Evolutionary conservation across 2,329 filamentous ascomycete species (phyloP), one percentile per base, ranked within the genome.

Genomic region (Diplodia intermedia): DNA sequence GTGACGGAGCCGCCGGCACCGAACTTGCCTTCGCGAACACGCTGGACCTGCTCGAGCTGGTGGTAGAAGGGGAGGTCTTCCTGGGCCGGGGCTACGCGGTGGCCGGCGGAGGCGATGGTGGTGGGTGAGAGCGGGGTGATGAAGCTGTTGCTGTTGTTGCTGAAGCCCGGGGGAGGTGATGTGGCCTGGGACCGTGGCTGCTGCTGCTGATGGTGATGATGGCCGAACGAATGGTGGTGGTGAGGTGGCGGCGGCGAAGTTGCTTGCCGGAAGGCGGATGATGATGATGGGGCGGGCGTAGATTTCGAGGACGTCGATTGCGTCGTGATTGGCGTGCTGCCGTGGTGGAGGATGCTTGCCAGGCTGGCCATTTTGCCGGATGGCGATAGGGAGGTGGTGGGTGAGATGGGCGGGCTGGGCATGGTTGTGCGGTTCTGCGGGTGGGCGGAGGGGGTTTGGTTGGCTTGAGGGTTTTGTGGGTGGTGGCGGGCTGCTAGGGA

Each of bases 391-490:
- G 60, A 63, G 43, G 60, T 63, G 43, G 60, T 63, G n/a, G 60
- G 60, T 36, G 60, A 63, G 60, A 63, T 63, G n/a, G 60, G 60
- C 11, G 60, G 60, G 47, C 60, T 63, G n/a, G 60, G 43, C 60
- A 63, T 62, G 43, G 29, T 63, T 8, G 38, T 29, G 43, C 18
- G 18, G 1, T n/a, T 47, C 7, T 20, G 43, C 8, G 18, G 18
- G 43, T 20, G 43, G n/a, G 15, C 20, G 43, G 20, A 20, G 40
- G 43, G 18, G 18, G 8, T 47, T 47, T 8, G 43, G n/a, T 20
- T 20, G 18, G 18, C 40, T 43, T 43, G 40, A 18, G 31, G 40
- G 40, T 52, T 52, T 47, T 62, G 26, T 62, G 23, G 15, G 18
- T 38, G 29, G 26, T 63, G 23, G 53, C 29, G 15, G 43, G 29